A percentile compares a stretch with the other conserved stretches of the same genome.
These are phyloP conservation scores for Melanopsichium pennsylvanicum DNA, from an alignment of 1,284 basidiomycete genomes.

Conservation along the genomic window DNA sequence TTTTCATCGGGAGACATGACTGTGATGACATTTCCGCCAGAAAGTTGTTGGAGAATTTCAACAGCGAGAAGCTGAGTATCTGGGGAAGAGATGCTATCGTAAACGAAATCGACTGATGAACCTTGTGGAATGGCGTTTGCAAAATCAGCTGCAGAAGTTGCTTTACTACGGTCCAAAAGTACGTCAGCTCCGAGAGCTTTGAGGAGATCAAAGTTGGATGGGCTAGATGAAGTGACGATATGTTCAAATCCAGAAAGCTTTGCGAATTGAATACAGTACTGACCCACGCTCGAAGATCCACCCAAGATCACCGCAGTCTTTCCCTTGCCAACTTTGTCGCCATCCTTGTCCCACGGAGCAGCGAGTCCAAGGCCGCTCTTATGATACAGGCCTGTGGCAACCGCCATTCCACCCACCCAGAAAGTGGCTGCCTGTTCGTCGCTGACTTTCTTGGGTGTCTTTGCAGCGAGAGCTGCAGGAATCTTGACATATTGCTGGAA, in stretches of 20 bases:
- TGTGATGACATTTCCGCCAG: constrained; percentile 27
- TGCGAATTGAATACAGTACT: constrained; percentile 57
- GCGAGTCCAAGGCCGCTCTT: constrained; percentile 18
- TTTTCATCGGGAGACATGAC: constrained; percentile 28
- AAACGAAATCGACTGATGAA: constrained; percentile 21
- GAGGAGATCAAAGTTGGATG: constrained; percentile 38
- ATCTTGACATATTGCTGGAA: constrained; percentile 55
- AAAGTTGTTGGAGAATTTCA: constrained; percentile 35
- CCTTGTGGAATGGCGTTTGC: constrained; percentile 6
- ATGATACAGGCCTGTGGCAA: constrained; percentile 44
- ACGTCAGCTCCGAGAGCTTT: constrained; percentile 41
- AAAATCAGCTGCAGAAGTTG: constrained; percentile 20
- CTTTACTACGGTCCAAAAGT: constrained; percentile 35
- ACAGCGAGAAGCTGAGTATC: constrained; percentile 39
- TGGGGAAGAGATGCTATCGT: constrained; percentile 47
- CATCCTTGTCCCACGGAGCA: constrained; percentile 49
- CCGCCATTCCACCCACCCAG: constrained; percentile 43
- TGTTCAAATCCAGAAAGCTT: constrained; percentile 44
- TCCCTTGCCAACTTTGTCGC: constrained; percentile 34
- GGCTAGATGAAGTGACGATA: constrained; percentile 47
- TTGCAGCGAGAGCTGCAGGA: constrained; percentile 37
- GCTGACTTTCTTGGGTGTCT: constrained; percentile 41
- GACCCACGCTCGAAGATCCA: constrained; percentile 47
- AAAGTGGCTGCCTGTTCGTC: constrained; percentile 54
- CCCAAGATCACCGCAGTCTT: constrained; percentile 53